These are phyloP conservation scores for Vigna mungo DNA, from an alignment of 306 rosid species.

Conservation along the genomic window DNA sequence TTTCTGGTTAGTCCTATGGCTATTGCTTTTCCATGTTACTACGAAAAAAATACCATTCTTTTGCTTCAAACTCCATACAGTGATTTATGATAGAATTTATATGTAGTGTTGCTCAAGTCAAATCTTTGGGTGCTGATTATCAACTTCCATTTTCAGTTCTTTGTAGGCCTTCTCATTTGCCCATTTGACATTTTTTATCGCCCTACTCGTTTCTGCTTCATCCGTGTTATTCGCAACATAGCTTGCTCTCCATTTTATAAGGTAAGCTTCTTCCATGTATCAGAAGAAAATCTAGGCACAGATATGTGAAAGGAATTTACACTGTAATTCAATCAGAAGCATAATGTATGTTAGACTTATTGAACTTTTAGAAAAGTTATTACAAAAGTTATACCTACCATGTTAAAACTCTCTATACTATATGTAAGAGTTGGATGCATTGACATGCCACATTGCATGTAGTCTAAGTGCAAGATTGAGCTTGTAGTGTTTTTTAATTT, in stretches of 20 bases:
- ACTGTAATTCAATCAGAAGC: too few species aligned
- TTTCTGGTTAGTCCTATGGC: constrained; percentile 61
- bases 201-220: constrained; percentile 81
- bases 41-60: neutral
- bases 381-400: too few species aligned
- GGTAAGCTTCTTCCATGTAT: constrained; percentile 51
- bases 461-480: constrained; percentile 11
- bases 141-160: constrained; percentile 55
- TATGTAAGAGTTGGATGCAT: neutral
- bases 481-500: neutral
- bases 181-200: constrained; percentile 86
- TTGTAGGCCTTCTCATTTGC: constrained; percentile 61
- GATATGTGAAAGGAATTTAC: too few species aligned
- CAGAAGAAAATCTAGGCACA: too few species aligned
- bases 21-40: neutral
- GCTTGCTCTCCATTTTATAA: constrained; percentile 80
- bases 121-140: constrained; percentile 34
- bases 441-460: neutral
- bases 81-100: neutral
- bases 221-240: constrained; percentile 80
- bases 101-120: neutral
- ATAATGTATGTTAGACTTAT: too few species aligned
- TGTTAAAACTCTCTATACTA: too few species aligned
- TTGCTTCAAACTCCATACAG: neutral
- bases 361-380: too few species aligned